These are phyloP conservation scores for Quercus phellos DNA, from an alignment of 331 rosid genomes.

Conservation along the genomic window DNA sequence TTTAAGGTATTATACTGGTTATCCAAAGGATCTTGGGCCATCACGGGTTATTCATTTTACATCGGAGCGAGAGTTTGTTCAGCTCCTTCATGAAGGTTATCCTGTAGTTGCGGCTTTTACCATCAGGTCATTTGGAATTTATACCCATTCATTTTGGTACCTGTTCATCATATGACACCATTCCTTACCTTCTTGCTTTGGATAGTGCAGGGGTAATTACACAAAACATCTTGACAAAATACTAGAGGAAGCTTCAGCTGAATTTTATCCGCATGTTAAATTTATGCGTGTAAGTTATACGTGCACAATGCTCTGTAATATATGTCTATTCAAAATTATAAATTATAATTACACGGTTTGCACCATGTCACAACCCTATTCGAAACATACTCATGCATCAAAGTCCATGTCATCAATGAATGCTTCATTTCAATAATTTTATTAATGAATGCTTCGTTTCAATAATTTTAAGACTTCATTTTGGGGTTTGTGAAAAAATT, in stretches of 20 bases:
- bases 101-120: constrained; percentile 89
- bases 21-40: constrained; percentile 85
- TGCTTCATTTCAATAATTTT: not conserved
- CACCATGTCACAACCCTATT: not conserved
- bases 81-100: constrained; percentile 79
- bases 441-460: not conserved
- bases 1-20: constrained; percentile 73
- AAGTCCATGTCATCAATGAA: not conserved
- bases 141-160: constrained; percentile 1
- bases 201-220: constrained; percentile 69
- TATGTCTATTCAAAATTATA: not conserved
- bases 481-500: not conserved
- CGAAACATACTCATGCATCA: not conserved
- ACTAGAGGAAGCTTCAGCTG: constrained; percentile 80
- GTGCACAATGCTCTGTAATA: not conserved
- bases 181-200: constrained; percentile 9
- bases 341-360: not conserved
- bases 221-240: constrained; percentile 72
- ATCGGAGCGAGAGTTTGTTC: constrained; percentile 84
- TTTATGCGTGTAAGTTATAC: constrained; percentile 75
- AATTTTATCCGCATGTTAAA: constrained; percentile 80
- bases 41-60: constrained; percentile 78
- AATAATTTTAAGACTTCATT: not conserved
- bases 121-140: constrained; percentile 46
- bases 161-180: constrained; percentile 5